phyloP scores from a whole-genome alignment of 176 grass and related monocot genomes.

The Pontederia paniculata region DNA sequence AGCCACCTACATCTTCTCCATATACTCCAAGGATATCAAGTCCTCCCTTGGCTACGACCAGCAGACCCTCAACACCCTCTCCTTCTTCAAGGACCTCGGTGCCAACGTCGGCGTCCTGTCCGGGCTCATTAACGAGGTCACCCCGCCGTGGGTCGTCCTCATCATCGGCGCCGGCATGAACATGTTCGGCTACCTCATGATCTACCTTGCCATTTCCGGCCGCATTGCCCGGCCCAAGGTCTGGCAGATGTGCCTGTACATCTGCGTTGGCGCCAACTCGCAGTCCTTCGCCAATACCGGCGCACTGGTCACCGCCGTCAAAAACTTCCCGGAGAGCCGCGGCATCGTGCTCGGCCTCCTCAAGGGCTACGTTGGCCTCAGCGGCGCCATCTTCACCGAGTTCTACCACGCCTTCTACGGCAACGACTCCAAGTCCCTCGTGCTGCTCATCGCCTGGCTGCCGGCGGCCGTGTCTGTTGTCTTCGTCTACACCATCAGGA shows the following conservation, averaged over 20 bases:
- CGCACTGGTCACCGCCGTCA: slow-evolving; percentile 38
- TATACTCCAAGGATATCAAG: slow-evolving; percentile 27
- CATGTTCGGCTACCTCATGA: slow-evolving; percentile 25
- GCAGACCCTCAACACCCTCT: slow-evolving; percentile 25
- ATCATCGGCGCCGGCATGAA: slow-evolving; percentile 29
- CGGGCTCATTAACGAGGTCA: slow-evolving; percentile 32
- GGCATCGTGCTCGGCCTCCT: slow-evolving; percentile 49
- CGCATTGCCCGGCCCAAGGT: slow-evolving; percentile 17
- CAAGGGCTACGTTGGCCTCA: slow-evolving; percentile 61
- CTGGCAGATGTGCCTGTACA: slow-evolving; percentile 35
- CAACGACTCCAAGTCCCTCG: slow-evolving; percentile 26
- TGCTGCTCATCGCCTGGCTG: slow-evolving; percentile 46
- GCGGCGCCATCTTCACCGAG: slow-evolving; percentile 74
- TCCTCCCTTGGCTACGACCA: slow-evolving; percentile 28
- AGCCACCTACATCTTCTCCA: slow-evolving; percentile 28
- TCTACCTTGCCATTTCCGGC: slow-evolving; percentile 16
- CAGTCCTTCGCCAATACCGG: slow-evolving; percentile 52
- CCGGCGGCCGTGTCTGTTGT: slow-evolving; percentile 42
- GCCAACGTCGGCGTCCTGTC: slow-evolving; percentile 35
- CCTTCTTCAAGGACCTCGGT: slow-evolving; percentile 45
- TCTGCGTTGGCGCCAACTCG: slow-evolving; percentile 26
- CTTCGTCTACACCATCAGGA: slow-evolving; percentile 40
- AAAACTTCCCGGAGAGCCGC: slow-evolving; percentile 54
- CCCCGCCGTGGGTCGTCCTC: slow-evolving; percentile 26
- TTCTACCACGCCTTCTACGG: slow-evolving; percentile 51